phyloP scores from a whole-genome alignment of 192 early-diverging fungal genomes.

The Chytriomyces confervae region DNA sequence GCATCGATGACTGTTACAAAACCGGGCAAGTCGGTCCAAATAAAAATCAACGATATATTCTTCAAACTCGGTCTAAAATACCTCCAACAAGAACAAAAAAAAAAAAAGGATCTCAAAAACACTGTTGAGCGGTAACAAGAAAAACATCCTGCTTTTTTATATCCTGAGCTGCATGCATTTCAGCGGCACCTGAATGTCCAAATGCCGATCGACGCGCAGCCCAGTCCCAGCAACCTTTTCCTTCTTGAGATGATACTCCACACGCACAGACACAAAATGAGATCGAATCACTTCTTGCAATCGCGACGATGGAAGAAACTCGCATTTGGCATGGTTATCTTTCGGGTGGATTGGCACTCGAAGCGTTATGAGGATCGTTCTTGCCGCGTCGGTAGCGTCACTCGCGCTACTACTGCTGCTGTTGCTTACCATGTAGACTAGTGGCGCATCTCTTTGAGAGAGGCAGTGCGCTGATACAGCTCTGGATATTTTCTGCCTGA shows the following conservation, averaged over 20 bases:
- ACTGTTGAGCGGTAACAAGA: too few species aligned
- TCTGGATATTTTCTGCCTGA: neutral
- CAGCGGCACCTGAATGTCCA: slow-evolving; percentile 20
- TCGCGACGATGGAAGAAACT: neutral
- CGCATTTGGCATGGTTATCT: neutral
- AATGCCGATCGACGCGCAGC: slow-evolving; percentile 10
- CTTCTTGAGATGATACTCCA: slow-evolving; percentile 20
- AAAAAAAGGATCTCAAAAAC: too few species aligned
- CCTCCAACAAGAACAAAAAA: too few species aligned
- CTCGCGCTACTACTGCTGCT: neutral
- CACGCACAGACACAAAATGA: slow-evolving; percentile 18
- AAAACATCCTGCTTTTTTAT: neutral
- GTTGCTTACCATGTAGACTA: neutral
- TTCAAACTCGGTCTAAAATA: too few species aligned
- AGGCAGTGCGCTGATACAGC: neutral
- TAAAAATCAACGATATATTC: too few species aligned
- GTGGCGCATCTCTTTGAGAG: neutral
- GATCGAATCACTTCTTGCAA: slow-evolving; percentile 19
- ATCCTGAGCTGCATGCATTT: neutral
- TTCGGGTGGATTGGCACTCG: slow-evolving; percentile 5
- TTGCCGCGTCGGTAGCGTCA: neutral
- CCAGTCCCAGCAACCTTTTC: slow-evolving; percentile 11
- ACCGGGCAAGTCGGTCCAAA: too few species aligned
- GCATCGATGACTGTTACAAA: too few species aligned
- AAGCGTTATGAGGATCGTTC: neutral